Evolutionary conservation across 2,329 filamentous ascomycete species (phyloP), one percentile per base, ranked within the genome.

Genomic region (Pseudogymnoascus sp.): DNA sequence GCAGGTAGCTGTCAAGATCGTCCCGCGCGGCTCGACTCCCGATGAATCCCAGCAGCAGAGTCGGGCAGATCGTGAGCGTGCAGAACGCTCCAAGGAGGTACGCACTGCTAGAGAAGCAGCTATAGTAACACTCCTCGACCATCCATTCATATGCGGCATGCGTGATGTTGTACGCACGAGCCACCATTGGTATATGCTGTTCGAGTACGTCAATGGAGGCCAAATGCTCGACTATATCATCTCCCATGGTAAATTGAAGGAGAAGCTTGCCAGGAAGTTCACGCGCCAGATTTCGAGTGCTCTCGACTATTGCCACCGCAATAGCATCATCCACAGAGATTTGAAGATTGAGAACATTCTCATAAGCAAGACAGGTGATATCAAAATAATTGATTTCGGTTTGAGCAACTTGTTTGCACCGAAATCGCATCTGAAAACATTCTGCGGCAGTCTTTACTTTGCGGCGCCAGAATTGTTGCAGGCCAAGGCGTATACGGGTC

Each of bases 201-300:
- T 96, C 71, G 94, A 99, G 76, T 96, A 94, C 73, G 94, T 99
- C 74, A 96, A 99, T 71, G 94, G 94, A 55, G 94, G 94, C 15
- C 94, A 99, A 75, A 97, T 99, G 94, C 84, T 99, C 63, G 94
- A 99, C 76, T 99, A 97, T 75, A 99, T 99, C 73, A 99, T 99
- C 71, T 96, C 92, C 3, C 94, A 99, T 70, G 94, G 92, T 61
- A 89, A 95, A 69, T 79, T 99, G 64, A 97, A 97, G 79, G 94
- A 99, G 76, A 97, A 97, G 75, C 92, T 96, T 74, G 94, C 94
- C 7, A 86, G 94, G 69, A 97, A 97, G 73, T 99, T 99, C 73
- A 95, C 90, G 65, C 88, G 94, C 38, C 94, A 99, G 75, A 97
- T 99, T 65, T 91, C 92, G 33, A 96, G 92, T 71, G 91, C 94